These are phyloP conservation scores for Fomitopsis palustris DNA, from an alignment of 1,284 basidiomycete genomes.

Conservation along the genomic window DNA sequence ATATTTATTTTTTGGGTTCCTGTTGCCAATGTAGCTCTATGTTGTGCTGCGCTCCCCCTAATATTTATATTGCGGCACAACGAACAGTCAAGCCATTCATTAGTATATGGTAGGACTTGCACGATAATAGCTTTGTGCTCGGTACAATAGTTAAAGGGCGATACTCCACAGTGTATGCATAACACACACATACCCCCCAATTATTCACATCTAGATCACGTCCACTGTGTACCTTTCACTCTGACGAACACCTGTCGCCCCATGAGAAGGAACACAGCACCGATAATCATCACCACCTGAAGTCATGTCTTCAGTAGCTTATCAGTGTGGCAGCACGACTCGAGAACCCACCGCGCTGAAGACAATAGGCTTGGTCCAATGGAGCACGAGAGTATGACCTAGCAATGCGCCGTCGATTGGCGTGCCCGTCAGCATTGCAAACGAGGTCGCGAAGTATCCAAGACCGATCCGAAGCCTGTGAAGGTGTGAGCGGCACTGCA, in stretches of 20 bases:
- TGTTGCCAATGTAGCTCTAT: not conserved
- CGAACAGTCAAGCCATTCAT: too few relatives aligned
- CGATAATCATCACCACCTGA: not conserved
- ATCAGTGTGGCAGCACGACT: too few relatives aligned
- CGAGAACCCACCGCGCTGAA: constrained; percentile 4
- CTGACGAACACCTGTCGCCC: not conserved
- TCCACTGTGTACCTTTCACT: not conserved
- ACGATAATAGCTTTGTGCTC: too few relatives aligned
- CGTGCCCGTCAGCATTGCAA: constrained; percentile 3
- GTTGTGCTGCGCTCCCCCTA: too few relatives aligned
- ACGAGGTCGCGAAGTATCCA: not conserved
- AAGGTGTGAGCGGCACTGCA: not conserved
- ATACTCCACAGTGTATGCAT: not conserved
- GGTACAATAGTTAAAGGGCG: too few relatives aligned
- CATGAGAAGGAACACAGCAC: not conserved
- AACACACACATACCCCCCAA: not conserved
- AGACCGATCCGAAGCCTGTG: not conserved
- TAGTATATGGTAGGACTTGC: too few relatives aligned
- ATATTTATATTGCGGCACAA: too few relatives aligned
- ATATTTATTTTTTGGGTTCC: not conserved
- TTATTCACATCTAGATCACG: too few relatives aligned
- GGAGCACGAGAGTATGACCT: not conserved
- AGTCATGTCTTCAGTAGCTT: not conserved
- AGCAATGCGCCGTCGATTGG: constrained; percentile 9
- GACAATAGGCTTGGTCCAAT: constrained; percentile 2